Percentiles rank a stretch among this genome's conserved stretches.
phyloP scores from a whole-genome alignment of 2,329 filamentous ascomycete species.

The Aspergillus piperis region DNA sequence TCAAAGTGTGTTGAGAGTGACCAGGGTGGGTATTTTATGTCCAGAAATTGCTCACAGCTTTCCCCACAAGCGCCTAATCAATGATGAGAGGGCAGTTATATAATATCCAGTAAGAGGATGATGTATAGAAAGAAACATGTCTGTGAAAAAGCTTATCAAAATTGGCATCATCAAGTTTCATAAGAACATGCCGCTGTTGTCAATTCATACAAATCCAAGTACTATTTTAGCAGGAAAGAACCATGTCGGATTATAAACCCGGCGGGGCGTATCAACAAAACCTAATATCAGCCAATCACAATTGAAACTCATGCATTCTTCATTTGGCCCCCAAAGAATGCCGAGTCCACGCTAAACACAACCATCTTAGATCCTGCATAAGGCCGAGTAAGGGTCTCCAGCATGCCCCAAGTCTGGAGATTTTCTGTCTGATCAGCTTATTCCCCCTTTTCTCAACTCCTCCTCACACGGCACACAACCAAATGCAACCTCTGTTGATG shows the following conservation, averaged over 20 bases:
- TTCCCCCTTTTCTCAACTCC: background rate
- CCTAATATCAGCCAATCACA: background rate
- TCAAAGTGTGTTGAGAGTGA: too few species aligned
- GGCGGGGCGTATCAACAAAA: background rate
- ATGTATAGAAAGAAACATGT: too few species aligned
- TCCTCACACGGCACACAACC: background rate
- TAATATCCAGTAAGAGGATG: too few species aligned
- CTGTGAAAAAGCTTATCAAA: too few species aligned
- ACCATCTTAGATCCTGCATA: background rate
- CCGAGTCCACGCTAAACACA: background rate
- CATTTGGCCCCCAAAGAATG: background rate
- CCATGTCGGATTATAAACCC: background rate
- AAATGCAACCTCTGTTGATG: background rate
- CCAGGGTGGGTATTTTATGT: too few species aligned
- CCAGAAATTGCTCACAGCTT: too few species aligned
- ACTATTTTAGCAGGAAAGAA: too few species aligned
- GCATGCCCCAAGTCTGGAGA: background rate
- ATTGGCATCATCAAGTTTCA: too few species aligned
- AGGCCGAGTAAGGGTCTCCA: background rate
- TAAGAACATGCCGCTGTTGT: too few species aligned
- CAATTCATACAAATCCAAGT: too few species aligned
- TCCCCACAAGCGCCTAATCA: too few species aligned
- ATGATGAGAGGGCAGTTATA: too few species aligned
- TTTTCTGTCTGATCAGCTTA: background rate
- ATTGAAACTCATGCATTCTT: background rate